Evolutionary conservation across 2,329 filamentous ascomycete genomes (phyloP), one percentile per base, ranked within the genome.

Genomic region (Colletotrichum spinosum): DNA sequence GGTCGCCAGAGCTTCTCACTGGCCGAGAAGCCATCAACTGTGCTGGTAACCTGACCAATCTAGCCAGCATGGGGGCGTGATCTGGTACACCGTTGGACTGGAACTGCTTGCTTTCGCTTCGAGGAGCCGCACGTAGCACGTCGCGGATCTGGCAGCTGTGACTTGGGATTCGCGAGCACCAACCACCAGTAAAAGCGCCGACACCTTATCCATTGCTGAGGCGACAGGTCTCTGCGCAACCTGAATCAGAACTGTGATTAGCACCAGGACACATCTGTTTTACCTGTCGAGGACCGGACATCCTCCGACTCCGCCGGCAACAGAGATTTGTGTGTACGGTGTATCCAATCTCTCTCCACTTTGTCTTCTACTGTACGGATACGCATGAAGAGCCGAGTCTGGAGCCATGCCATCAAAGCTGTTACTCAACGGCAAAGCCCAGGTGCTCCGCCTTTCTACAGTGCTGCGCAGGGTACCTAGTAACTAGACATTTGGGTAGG

Each of bases 171-270:
- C 33, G 39, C 48, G 45, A 35, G 51, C 57, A 61, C 39, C 51
- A 61, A 51, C 46, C 45, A 56, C 46, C 49, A 60, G 39, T 37
- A 38, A 9, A 9, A 41, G 9, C 38, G 6, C 38, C 13, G 13
- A 9, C 38, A 41, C 38, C 38, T 10, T 13, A 8, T 17, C 44
- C 45, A 39, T 55, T 39, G 44, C 62, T 48, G 35, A 45, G 51
- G 38, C 13, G 51, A 55, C 41, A 39, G 50, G 39, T 37, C 58
- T 38, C 25, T 25, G 25, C 25, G 25, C 25, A 25, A 25, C 25
- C 25, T 52, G 52, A 56, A 51, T 55, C 62, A 61, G 51, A 46
- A 51, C 46, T 50, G 37, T 45, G 44, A 25, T 9, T 13, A 25
- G 8, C 42, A 49, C 34, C 38, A 50, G 45, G 45, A 61, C 57